Evolutionary conservation across 2,329 filamentous ascomycete genomes (phyloP).

Genomic region (Fusarium decemcellulare): DNA sequence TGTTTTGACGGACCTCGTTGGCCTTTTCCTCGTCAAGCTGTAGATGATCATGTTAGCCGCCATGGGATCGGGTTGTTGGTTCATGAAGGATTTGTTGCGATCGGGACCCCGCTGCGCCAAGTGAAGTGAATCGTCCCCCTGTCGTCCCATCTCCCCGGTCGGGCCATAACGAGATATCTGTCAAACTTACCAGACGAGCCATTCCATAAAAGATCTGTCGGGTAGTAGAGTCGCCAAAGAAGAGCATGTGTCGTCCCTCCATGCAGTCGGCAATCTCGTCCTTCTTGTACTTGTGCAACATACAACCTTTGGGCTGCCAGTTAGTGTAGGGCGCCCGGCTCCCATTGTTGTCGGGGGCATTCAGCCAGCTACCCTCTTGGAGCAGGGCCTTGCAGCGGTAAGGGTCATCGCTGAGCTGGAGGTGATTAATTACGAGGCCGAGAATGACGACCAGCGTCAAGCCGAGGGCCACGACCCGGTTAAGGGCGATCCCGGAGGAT

Average conservation of each 20-base stretch:
- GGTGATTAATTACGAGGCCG: constrained; percentile 34
- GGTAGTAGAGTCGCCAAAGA: constrained; percentile 72
- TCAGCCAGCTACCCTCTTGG: constrained; percentile 64
- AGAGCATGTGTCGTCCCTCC: constrained; percentile 64
- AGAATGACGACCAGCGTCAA: constrained; percentile 43
- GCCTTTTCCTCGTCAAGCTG: constrained; percentile 42
- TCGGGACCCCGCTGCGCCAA: neutral
- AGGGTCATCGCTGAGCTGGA: constrained; percentile 56
- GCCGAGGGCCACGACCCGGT: constrained; percentile 31
- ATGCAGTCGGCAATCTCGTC: constrained; percentile 68
- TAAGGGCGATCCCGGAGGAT: constrained; percentile 30
- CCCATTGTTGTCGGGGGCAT: constrained; percentile 49
- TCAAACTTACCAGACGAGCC: constrained; percentile 45
- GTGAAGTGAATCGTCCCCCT: neutral
- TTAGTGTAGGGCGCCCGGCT: constrained; percentile 55
- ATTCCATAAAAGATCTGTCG: constrained; percentile 72
- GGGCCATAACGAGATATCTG: neutral
- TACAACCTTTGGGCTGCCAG: constrained; percentile 73
- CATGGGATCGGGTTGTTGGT: neutral
- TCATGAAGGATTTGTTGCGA: neutral
- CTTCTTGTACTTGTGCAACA: constrained; percentile 67
- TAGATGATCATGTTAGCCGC: constrained; percentile 9
- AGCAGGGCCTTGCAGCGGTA: constrained; percentile 68
- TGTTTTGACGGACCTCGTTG: constrained; percentile 20
- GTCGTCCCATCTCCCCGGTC: neutral